Base-by-base conservation (phyloP, 331 rosid genomes). In the Rhamnella rubrinervis region DNA sequence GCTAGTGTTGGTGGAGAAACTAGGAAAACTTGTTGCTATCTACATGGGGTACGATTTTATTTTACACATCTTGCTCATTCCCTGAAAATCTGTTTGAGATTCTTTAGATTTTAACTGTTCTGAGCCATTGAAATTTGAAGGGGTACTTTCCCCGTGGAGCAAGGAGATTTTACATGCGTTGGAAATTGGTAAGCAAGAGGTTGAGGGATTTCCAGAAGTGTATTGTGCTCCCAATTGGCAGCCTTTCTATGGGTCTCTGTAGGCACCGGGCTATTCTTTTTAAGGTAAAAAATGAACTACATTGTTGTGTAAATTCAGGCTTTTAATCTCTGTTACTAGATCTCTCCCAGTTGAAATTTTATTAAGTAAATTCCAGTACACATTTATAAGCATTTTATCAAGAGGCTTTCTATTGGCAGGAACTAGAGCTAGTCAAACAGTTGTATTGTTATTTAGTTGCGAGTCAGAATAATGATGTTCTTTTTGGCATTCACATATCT, bases 251-350 rank as follows among this genome's bases (percentile, higher is more conserved):
- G 71, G 99, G 99, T 31, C 87, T 91, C 61, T 95, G 99, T 75
- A 82, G 99, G 84, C 99, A 95, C 67, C 92, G 99, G 9, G 99
- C 99, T 18, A 77, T 95, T 80, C 96, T 95, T 66, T 95, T 95
- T 84, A 95, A 95, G 97, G 99, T 93, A 73, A 77, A 68, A 23
- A 58, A 59, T 63, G 64, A 52, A 59, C 49, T 7, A 11, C 47
- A n/a, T 63, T 8, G 46, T 66, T 57, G 52, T 55, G 5, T 46
- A 35, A 31, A 44, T 23, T 58, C 37, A 35, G 25, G 17, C 67
- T 50, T 17, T 4, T 59, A 53, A 18, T 6, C 7, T 53, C 20
- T 17, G 58, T 53, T 5, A 51, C 11, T 15, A 20, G 14, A 20
- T 6, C 18, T 25, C 14, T 55, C 16, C 23, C n/a, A 68, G 12